These are phyloP conservation scores for Amanita inopinata DNA, from an alignment of 768 basidiomycete species.

Conservation along the genomic window DNA sequence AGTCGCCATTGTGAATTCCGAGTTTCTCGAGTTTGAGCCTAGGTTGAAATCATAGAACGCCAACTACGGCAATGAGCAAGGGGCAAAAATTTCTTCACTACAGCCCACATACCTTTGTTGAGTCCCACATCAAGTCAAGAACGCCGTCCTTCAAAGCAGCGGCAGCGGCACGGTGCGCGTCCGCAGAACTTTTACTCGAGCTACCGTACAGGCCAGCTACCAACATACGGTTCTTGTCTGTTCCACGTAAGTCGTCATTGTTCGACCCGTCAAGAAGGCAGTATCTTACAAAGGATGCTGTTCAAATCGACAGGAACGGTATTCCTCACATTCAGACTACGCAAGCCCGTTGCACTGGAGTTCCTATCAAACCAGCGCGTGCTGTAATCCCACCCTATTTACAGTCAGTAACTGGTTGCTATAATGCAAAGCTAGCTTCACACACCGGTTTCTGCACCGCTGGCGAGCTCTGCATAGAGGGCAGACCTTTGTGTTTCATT, in stretches of 20 bases:
- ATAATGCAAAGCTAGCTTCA: conserved; percentile 8
- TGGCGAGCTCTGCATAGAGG: conserved; percentile 83
- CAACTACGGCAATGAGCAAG: conserved; percentile 24
- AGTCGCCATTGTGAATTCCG: conserved; percentile 61
- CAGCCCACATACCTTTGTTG: conserved; percentile 34
- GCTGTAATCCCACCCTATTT: conserved; percentile 41
- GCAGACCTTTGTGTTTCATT: conserved; percentile 49
- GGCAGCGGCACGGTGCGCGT: conserved; percentile 48
- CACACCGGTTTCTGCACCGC: conserved; percentile 74
- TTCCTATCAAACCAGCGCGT: conserved; percentile 35
- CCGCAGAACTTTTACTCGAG: conserved; percentile 32
- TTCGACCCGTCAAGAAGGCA: conserved; percentile 5
- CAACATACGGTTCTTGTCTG: conserved; percentile 55
- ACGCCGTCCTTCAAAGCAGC: conserved; percentile 53
- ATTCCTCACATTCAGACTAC: conserved; percentile 61
- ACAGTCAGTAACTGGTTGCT: background rate
- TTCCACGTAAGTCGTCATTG: conserved; percentile 3
- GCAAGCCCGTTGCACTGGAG: conserved; percentile 42
- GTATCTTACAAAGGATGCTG: conserved; percentile 65
- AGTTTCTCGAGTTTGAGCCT: conserved; percentile 52
- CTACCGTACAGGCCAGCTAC: conserved; percentile 51
- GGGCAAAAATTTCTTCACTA: background rate
- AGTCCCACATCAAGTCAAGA: conserved; percentile 83
- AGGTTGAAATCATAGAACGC: conserved; percentile 90
- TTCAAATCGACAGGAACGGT: conserved; percentile 74